These are phyloP conservation scores for Aspergillus heteromorphus DNA, from an alignment of 495 filamentous ascomycete genomes.

Conservation along the genomic window DNA sequence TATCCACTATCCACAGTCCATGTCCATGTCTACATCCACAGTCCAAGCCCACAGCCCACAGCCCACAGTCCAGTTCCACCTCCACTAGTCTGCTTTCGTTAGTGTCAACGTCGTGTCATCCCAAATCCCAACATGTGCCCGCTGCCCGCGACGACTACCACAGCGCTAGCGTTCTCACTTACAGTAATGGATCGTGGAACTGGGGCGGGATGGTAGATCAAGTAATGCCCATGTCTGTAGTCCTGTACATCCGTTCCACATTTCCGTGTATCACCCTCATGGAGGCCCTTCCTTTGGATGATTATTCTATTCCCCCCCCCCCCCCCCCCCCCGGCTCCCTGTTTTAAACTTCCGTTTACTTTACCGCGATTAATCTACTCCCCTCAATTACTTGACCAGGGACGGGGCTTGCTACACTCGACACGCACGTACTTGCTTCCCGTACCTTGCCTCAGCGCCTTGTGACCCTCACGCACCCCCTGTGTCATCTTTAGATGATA, in stretches of 20 bases:
- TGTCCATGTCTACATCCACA: too few relatives aligned
- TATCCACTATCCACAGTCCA: too few relatives aligned
- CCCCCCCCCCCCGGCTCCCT: constrained; percentile 5
- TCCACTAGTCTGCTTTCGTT: constrained; percentile 33
- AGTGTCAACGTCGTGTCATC: constrained; percentile 44
- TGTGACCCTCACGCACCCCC: constrained; percentile 19
- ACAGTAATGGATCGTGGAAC: constrained; percentile 33
- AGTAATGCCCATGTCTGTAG: constrained; percentile 8
- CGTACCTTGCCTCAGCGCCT: constrained; percentile 24
- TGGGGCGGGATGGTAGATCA: constrained; percentile 39
- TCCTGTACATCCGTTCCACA: constrained; percentile 9
- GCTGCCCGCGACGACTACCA: constrained; percentile 1
- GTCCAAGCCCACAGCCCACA: too few relatives aligned
- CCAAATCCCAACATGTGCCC: constrained; percentile 28
- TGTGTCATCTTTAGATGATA: constrained; percentile 20
- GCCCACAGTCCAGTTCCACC: too few relatives aligned
- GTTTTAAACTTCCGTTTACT: constrained; percentile 3
- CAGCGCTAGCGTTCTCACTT: constrained; percentile 6
- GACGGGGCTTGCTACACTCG: background rate
- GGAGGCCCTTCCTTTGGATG: background rate
- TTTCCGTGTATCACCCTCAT: constrained; percentile 1
- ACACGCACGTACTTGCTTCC: constrained; percentile 12
- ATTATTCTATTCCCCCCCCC: constrained; percentile 11
- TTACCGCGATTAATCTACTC: constrained; percentile 7
- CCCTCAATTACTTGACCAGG: constrained; percentile 9